These are phyloP conservation scores for Teratosphaeria destructans DNA, from an alignment of 2,329 filamentous ascomycete species.

Conservation along the genomic window DNA sequence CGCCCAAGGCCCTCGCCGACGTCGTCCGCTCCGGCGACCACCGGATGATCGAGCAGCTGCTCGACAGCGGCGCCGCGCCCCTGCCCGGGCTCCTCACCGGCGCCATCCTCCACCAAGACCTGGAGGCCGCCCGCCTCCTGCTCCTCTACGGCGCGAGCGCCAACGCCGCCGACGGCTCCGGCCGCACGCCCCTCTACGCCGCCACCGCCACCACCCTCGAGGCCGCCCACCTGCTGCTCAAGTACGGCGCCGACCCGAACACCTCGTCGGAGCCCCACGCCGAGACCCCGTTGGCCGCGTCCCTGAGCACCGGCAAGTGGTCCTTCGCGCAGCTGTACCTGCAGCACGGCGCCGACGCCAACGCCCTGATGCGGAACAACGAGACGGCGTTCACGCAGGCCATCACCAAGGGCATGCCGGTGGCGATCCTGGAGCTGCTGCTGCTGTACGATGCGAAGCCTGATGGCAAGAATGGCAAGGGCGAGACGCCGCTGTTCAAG, in stretches of 20 bases:
- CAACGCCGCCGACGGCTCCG: slow-evolving; percentile 49
- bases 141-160: slow-evolving; percentile 51
- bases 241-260: slow-evolving; percentile 51
- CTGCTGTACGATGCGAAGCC: slow-evolving; percentile 50
- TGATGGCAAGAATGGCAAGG: slow-evolving; percentile 50
- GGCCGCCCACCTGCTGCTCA: slow-evolving; percentile 50
- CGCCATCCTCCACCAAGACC: slow-evolving; percentile 17
- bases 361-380: slow-evolving; percentile 43
- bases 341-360: slow-evolving; percentile 50
- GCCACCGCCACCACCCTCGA: slow-evolving; percentile 37
- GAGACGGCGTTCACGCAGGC: slow-evolving; percentile 50
- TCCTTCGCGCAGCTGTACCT: slow-evolving; percentile 50
- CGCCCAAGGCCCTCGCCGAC: slow-evolving; percentile 30
- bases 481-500: slow-evolving; percentile 53
- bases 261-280: slow-evolving; percentile 39
- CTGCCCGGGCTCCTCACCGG: slow-evolving; percentile 10
- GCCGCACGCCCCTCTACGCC: slow-evolving; percentile 51
- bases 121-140: slow-evolving; percentile 39
- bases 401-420: slow-evolving; percentile 49
- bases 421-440: slow-evolving; percentile 47
- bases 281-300: slow-evolving; percentile 47
- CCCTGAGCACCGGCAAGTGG: slow-evolving; percentile 40
- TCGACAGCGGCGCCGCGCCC: slow-evolving; percentile 10
- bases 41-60: slow-evolving; percentile 15
- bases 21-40: slow-evolving; percentile 15